Evolutionary conservation across 73 alveolate genomes (phyloP), one percentile per base, ranked within the genome.

Genomic region (Paramecium biaurelia): DNA sequence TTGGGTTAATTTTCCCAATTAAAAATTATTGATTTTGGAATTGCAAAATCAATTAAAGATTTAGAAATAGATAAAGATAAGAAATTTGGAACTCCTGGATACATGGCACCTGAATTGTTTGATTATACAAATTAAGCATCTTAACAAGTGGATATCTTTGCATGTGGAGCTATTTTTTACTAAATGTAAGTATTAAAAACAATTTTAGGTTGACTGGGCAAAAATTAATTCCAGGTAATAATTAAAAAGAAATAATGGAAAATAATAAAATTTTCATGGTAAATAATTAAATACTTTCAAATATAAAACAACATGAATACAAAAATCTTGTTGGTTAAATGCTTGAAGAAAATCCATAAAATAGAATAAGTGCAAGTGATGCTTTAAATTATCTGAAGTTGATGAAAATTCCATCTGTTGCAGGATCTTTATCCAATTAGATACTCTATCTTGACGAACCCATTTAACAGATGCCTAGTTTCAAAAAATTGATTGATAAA

Each of bases 21-120:
- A 26, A 96, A 97, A 82, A 57, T 97, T 26, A 97, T 97, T 35
- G 99, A 96, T 88, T 97, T 97, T 85, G 99, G 98, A 20, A 95
- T 96, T 18, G 92, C 99, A 0, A 2, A 10, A 63, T 30, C 79
- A 18, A 38, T 82, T 6, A 14, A 45, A 26, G 76, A 43, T 20
- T 18, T 67, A 10, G 89, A 56, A 18, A 23, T 18, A 10, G 82
- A 76, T 15, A 45, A 34, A n/a, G 37, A 47, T 9, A 70, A 47
- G 82, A 86, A 76, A 68, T 72, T 93, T 57, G 98, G 98, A 15
- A 96, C 97, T 2, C 92, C 95, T 12, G 98, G 96, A 53, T 94
- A 89, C 26, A 79, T 94, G 58, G 98, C 98, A 11, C 98, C 98
- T 0, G 98, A 96, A 70, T 67, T 95, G 30, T 32, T 63, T 30